Evolutionary conservation across 306 rosid species (phyloP).

Genomic region (Astragalus membranaceus): DNA sequence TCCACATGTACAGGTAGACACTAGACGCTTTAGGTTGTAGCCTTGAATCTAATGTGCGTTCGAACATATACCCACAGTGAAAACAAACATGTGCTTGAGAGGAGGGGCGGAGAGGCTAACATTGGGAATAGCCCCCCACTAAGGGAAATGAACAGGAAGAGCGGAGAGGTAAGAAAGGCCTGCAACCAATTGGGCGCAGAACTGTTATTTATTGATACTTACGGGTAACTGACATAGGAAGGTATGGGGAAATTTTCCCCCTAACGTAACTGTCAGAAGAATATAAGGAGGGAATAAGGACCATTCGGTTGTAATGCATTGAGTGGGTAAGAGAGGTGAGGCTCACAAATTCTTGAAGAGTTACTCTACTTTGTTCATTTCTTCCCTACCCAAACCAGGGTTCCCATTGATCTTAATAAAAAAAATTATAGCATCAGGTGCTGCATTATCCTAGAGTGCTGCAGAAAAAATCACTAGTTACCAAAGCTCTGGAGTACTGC

Average conservation of each 20-base stretch:
- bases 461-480: too few species aligned
- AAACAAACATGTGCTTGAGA: too few species aligned
- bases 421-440: too few species aligned
- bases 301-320: background rate
- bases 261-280: background rate
- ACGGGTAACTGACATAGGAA: background rate
- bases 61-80: too few species aligned
- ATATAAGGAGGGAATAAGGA: background rate
- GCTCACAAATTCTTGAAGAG: background rate
- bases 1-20: too few species aligned
- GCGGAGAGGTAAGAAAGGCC: background rate
- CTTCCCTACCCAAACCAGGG: background rate
- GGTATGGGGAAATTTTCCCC: background rate
- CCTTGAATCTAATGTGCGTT: too few species aligned
- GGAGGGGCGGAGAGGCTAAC: too few species aligned
- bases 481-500: too few species aligned
- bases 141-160: background rate
- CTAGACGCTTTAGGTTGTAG: too few species aligned
- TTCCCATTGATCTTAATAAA: background rate
- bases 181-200: background rate
- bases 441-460: too few species aligned
- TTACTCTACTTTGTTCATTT: background rate
- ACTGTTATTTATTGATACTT: background rate
- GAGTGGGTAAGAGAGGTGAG: background rate
- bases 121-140: background rate